phyloP scores from a whole-genome alignment of 495 filamentous ascomycete species.

The Trichoderma parareesei region DNA sequence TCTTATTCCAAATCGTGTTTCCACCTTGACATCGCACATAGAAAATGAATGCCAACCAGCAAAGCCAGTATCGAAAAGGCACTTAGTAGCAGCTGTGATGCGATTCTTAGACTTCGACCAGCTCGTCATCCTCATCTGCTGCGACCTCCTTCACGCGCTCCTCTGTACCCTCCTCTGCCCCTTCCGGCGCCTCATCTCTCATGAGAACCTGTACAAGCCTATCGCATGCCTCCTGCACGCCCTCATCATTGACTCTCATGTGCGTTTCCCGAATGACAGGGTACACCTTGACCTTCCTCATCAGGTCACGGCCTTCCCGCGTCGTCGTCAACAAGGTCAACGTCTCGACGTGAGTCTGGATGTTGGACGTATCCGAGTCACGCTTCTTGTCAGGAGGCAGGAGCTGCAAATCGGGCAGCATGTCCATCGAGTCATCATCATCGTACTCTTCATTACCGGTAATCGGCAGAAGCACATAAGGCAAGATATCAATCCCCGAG shows the following conservation, averaged over 20 bases:
- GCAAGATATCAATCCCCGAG: slow-evolving; percentile 67
- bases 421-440: slow-evolving; percentile 65
- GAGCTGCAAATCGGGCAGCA: slow-evolving; percentile 82
- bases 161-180: slow-evolving; percentile 57
- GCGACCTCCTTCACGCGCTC: slow-evolving; percentile 19
- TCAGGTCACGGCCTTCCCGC: slow-evolving; percentile 58
- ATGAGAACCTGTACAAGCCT: slow-evolving; percentile 86
- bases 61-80: background rate
- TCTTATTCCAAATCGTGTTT: background rate
- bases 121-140: slow-evolving; percentile 29
- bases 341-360: slow-evolving; percentile 83
- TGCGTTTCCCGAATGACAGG: slow-evolving; percentile 84
- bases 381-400: slow-evolving; percentile 79
- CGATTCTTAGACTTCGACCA: slow-evolving; percentile 34
- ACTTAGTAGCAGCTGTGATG: background rate
- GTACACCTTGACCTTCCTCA: slow-evolving; percentile 76
- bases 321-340: slow-evolving; percentile 76
- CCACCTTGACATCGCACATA: background rate
- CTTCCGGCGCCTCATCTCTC: slow-evolving; percentile 68
- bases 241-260: slow-evolving; percentile 68
- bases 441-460: slow-evolving; percentile 54
- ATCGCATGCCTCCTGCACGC: slow-evolving; percentile 77
- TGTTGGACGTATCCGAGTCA: slow-evolving; percentile 64
- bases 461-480: slow-evolving; percentile 71
- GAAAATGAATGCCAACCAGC: background rate